Percentiles rank a stretch among this genome's conserved stretches.
Conservation (phyloP, 202 grass and related monocot species). For the Schoenoplectus triqueter region DNA sequence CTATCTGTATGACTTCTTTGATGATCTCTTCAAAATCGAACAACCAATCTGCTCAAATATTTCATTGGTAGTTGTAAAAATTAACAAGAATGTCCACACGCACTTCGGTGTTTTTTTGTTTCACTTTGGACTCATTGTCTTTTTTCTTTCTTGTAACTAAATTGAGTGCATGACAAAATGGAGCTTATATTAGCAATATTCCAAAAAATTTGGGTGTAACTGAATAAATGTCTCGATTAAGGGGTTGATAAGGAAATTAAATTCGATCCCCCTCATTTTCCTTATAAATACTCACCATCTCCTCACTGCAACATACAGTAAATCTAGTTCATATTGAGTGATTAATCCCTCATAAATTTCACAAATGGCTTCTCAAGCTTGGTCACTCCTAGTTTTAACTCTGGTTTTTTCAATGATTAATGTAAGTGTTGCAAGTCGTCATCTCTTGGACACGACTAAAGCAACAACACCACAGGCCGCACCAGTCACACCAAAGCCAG, state of each 20-base stretch:
- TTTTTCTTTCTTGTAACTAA: no score
- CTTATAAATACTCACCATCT: background rate
- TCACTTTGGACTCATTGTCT: background rate
- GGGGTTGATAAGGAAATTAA: no score
- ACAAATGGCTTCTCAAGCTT: conserved; percentile 47
- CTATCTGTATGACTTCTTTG: background rate
- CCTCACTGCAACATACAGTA: background rate
- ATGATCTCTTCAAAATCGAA: conserved; percentile 11
- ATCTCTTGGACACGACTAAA: conserved; percentile 54
- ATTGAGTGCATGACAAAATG: no score
- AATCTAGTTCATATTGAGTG: background rate
- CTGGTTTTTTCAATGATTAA: conserved; percentile 47
- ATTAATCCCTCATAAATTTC: background rate
- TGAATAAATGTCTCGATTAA: no score
- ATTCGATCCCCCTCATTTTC: background rate
- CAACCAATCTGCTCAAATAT: background rate
- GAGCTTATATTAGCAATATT: background rate
- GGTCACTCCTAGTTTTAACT: conserved; percentile 46
- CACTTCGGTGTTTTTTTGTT: background rate
- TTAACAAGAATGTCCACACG: background rate
- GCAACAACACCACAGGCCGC: conserved; percentile 41
- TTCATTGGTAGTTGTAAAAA: background rate
- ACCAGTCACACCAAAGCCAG: conserved; percentile 25
- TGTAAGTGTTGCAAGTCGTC: conserved; percentile 52
- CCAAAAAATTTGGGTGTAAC: no score